Conservation (phyloP, 2,329 filamentous ascomycete genomes). For the Fusarium pseudonygamai region DNA sequence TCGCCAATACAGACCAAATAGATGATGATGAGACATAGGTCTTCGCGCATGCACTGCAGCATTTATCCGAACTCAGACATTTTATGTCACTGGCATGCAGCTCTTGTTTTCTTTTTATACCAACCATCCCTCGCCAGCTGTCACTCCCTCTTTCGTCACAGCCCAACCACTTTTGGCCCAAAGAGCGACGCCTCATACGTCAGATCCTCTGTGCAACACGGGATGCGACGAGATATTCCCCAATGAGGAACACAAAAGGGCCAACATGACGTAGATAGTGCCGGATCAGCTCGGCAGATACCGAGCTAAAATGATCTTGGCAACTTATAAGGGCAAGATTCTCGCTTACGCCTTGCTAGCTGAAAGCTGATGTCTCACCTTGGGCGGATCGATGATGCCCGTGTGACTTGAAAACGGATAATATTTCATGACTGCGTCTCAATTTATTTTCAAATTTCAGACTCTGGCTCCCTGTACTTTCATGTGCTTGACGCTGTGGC, state of each 20-base stretch:
- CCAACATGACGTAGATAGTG: neutral
- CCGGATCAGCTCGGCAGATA: slow-evolving; percentile 6
- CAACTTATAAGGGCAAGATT: slow-evolving; percentile 1
- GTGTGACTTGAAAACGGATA: neutral
- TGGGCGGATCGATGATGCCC: slow-evolving; percentile 1
- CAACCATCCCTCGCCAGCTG: no score
- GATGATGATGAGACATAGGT: no score
- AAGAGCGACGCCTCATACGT: slow-evolving; percentile 5
- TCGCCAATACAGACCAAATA: no score
- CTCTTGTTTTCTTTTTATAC: no score
- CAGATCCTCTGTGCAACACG: neutral
- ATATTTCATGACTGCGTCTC: neutral
- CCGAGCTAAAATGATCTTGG: neutral
- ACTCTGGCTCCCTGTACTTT: accelerated
- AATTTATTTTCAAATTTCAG: accelerated
- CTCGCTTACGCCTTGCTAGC: slow-evolving; percentile 10
- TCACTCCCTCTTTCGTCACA: neutral
- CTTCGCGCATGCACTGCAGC: no score
- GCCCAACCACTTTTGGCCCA: neutral
- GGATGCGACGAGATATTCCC: neutral
- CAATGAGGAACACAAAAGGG: neutral
- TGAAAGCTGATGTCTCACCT: slow-evolving; percentile 7
- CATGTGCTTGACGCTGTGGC: accelerated
- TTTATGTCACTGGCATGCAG: neutral
- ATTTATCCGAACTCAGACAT: neutral